phyloP scores from a whole-genome alignment of 2,329 filamentous ascomycete genomes.

The Cordyceps tenuipes region DNA sequence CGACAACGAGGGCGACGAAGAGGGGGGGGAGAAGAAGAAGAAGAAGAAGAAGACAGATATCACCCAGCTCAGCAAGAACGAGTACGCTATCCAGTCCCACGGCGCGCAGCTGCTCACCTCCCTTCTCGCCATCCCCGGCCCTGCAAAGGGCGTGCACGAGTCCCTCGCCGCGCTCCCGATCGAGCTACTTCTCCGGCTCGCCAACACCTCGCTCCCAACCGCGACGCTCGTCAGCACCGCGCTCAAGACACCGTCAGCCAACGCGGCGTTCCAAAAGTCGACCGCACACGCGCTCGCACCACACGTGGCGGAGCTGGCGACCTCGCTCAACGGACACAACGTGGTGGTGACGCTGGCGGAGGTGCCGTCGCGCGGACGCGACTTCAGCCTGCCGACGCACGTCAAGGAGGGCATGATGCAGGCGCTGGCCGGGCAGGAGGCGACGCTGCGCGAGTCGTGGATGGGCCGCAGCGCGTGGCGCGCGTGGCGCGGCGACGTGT shows the following conservation, averaged over 20 bases:
- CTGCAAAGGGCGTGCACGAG: conserved; percentile 64
- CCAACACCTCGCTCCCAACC: conserved; percentile 44
- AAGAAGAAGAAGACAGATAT: conserved; percentile 27
- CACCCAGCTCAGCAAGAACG: conserved; percentile 46
- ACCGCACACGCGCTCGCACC: conserved; percentile 41
- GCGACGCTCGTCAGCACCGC: conserved; percentile 43
- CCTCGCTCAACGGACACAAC: conserved; percentile 43
- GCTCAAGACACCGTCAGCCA: conserved; percentile 37
- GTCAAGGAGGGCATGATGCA: conserved; percentile 48
- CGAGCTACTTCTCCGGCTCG: conserved; percentile 54
- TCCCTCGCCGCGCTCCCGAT: conserved; percentile 53
- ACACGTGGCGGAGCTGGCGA: conserved; percentile 36
- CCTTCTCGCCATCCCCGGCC: conserved; percentile 67
- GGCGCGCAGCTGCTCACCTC: conserved; percentile 73
- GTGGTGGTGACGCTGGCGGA: conserved; percentile 41
- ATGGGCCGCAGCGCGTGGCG: conserved; percentile 49
- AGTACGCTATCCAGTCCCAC: conserved; percentile 50
- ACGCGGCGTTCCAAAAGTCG: conserved; percentile 47
- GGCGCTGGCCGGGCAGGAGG: conserved; percentile 39
- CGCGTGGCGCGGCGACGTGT: conserved; percentile 49
- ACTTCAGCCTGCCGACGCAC: conserved; percentile 45
- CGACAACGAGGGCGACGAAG: conserved; percentile 15
- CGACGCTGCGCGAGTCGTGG: conserved; percentile 43
- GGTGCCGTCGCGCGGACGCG: conserved; percentile 41
- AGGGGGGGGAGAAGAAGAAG: conserved; percentile 13